Percentiles rank a stretch among this genome's conserved stretches.
These are phyloP conservation scores for Cylindrodendrum hubeiense DNA, from an alignment of 2,329 filamentous ascomycete genomes.

Conservation along the genomic window DNA sequence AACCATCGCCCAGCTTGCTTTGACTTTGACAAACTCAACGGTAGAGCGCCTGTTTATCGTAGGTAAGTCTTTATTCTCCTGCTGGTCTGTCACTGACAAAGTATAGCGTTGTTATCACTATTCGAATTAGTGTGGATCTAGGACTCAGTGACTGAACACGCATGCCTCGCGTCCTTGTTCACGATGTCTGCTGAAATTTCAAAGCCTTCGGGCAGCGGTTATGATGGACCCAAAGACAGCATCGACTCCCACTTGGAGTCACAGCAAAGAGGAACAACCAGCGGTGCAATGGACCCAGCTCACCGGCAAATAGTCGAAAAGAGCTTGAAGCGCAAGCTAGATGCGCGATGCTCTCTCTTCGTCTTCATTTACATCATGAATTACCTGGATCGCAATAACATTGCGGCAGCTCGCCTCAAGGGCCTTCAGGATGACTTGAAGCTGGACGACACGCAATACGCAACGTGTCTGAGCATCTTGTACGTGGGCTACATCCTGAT, in stretches of 20 bases:
- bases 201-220: background rate
- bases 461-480: constrained; percentile 72
- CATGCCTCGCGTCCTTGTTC: background rate
- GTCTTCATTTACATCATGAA: constrained; percentile 83
- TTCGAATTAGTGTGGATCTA: too few species aligned
- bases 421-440: constrained; percentile 72
- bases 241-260: constrained; percentile 4
- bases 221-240: constrained; percentile 8
- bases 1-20: background rate
- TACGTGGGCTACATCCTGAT: constrained; percentile 76
- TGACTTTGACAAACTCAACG: background rate
- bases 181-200: constrained; percentile 10
- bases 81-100: too few species aligned
- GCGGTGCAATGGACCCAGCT: constrained; percentile 53
- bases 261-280: background rate
- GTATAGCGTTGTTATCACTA: too few species aligned
- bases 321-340: constrained; percentile 77
- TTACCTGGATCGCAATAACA: constrained; percentile 78
- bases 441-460: constrained; percentile 70
- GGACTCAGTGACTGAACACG: too few species aligned
- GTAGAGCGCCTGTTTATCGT: background rate
- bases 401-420: constrained; percentile 74
- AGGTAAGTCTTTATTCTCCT: too few species aligned
- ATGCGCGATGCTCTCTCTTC: constrained; percentile 75
- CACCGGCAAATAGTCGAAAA: constrained; percentile 71